These are phyloP conservation scores for Cryphonectria carpinicola DNA, from an alignment of 2,329 filamentous ascomycete species.

Conservation along the genomic window DNA sequence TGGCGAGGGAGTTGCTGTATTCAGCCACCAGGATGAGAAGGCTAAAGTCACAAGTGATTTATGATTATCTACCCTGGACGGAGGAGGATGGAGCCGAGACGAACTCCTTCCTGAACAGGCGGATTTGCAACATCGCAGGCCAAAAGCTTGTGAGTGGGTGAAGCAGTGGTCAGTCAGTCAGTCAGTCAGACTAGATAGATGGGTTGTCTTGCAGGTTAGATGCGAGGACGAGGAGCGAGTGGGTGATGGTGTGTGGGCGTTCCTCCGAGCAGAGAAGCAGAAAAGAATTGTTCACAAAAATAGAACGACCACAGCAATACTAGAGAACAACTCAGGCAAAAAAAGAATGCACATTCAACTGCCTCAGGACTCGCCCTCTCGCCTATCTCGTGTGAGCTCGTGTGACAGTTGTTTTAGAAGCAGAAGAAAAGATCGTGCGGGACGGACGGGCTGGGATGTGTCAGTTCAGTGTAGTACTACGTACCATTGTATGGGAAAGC, in stretches of 20 bases:
- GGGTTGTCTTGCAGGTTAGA: too few species aligned
- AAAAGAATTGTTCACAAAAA: not conserved
- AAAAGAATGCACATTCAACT: not conserved
- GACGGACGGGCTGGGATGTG: too few species aligned
- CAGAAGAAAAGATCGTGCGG: not conserved
- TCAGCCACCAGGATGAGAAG: not conserved
- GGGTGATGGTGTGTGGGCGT: not conserved
- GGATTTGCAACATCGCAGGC: not conserved
- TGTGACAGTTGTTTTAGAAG: not conserved
- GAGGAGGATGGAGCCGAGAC: conserved; percentile 3
- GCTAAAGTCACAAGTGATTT: not conserved
- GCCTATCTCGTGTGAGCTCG: not conserved
- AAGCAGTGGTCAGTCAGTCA: not conserved
- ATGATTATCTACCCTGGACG: not conserved
- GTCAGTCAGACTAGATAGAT: not conserved
- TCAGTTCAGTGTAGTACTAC: not conserved
- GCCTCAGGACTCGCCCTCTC: not conserved
- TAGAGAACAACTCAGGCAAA: not conserved
- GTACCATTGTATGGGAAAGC: too few species aligned
- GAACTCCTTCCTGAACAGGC: conserved; percentile 14
- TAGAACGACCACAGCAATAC: too few species aligned
- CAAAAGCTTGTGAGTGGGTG: not conserved
- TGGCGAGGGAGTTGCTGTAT: conserved; percentile 1
- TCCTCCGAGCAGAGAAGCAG: not conserved
- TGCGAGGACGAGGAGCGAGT: not conserved